Evolutionary conservation across 331 rosid species (phyloP).

Genomic region (Spiraea crenata): DNA sequence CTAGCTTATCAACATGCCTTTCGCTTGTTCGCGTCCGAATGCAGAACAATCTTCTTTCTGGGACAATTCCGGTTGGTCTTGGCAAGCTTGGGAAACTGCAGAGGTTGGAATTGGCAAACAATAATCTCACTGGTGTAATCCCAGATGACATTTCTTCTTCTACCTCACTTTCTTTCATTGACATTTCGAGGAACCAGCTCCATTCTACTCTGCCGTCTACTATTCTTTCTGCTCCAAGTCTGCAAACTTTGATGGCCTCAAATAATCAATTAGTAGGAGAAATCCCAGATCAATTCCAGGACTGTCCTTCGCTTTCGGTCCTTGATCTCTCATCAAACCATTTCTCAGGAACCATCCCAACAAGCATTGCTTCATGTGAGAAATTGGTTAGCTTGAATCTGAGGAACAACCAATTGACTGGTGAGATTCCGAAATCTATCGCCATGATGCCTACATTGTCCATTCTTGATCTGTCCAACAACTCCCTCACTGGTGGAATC

Average conservation of each 20-base stretch:
- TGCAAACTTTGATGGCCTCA: constrained; percentile 74
- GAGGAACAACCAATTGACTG: constrained; percentile 63
- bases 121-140: constrained; percentile 75
- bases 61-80: constrained; percentile 72
- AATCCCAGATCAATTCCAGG: constrained; percentile 85
- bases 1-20: constrained; percentile 50
- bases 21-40: constrained; percentile 87
- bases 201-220: constrained; percentile 84
- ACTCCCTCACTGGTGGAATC: constrained; percentile 80
- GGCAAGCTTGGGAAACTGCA: constrained; percentile 84
- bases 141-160: constrained; percentile 79
- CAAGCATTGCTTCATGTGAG: constrained; percentile 86
- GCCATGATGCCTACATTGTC: constrained; percentile 80
- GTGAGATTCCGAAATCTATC: constrained; percentile 71
- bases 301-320: constrained; percentile 73
- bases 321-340: constrained; percentile 83
- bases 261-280: constrained; percentile 66
- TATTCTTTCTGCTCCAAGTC: constrained; percentile 68
- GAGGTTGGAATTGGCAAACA: constrained; percentile 91
- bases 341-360: constrained; percentile 72
- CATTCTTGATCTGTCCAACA: constrained; percentile 85
- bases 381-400: constrained; percentile 78
- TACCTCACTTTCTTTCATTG: constrained; percentile 84
- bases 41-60: constrained; percentile 78
- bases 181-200: constrained; percentile 66